These are phyloP conservation scores for Camelina sativa DNA, from an alignment of 345 rosid genomes.

Conservation along the genomic window DNA sequence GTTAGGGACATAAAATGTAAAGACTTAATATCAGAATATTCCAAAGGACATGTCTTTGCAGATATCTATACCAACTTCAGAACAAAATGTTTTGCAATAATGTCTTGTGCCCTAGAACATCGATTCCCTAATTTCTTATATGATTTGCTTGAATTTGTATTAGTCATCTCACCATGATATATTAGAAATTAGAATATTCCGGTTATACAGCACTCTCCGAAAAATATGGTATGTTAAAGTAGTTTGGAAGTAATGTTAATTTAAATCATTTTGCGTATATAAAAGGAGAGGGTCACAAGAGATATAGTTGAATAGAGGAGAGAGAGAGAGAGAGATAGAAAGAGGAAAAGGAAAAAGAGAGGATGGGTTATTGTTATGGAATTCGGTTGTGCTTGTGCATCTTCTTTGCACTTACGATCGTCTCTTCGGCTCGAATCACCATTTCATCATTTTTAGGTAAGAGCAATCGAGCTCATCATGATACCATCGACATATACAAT, in stretches of 20 bases:
- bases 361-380: constrained; percentile 30
- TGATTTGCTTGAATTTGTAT: not conserved
- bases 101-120: constrained; percentile 10
- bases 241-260: constrained; percentile 14
- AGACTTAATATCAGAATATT: constrained; percentile 1
- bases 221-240: constrained; percentile 16
- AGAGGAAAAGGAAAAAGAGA: not conserved
- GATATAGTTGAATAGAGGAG: constrained; percentile 19
- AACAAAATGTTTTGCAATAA: not conserved
- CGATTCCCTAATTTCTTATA: constrained; percentile 1
- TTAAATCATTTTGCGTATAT: constrained; percentile 29
- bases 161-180: not conserved
- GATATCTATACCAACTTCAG: not conserved
- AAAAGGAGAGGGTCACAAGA: constrained; percentile 35
- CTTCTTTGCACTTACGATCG: constrained; percentile 36
- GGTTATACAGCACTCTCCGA: not conserved
- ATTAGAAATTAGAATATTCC: not conserved
- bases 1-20: not conserved
- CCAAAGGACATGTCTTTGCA: constrained; percentile 17
- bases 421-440: constrained; percentile 47
- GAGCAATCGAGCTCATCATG: constrained; percentile 5
- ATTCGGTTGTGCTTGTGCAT: constrained; percentile 40
- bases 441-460: constrained; percentile 49
- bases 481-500: constrained; percentile 1
- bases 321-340: not conserved